Percentiles rank a stretch among this genome's conserved stretches.
Evolutionary conservation across 2,329 filamentous ascomycete genomes (phyloP).

Genomic region (Xylariaceae sp.): DNA sequence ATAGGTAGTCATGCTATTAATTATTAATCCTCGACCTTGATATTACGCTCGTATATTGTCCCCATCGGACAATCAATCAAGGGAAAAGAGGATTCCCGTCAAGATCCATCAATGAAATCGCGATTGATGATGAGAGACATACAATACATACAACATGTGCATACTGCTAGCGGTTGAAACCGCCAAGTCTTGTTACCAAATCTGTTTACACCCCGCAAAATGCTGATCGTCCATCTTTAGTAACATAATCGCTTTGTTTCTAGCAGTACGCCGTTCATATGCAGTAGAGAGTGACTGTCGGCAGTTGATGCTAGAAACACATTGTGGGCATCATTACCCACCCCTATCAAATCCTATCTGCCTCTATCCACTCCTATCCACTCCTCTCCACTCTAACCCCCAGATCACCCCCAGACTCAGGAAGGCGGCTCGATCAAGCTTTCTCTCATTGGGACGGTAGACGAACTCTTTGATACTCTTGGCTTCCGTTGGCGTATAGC

Average conservation of each 20-base stretch:
- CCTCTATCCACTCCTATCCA: too few species aligned
- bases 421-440: conserved; percentile 9
- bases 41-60: neutral
- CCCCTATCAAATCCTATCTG: too few species aligned
- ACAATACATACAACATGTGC: neutral
- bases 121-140: neutral
- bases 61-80: neutral
- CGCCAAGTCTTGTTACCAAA: neutral
- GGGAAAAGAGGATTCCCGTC: neutral
- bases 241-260: neutral
- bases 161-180: neutral
- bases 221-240: neutral
- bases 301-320: too few species aligned
- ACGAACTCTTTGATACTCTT: conserved; percentile 12
- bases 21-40: neutral
- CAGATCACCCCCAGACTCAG: neutral
- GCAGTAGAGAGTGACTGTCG: neutral
- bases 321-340: too few species aligned
- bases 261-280: neutral
- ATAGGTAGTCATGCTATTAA: neutral
- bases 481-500: conserved; percentile 14
- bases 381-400: neutral
- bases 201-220: neutral
- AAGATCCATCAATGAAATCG: neutral
- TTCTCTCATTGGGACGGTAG: conserved; percentile 7